Percentiles rank a stretch among this genome's conserved stretches.
phyloP scores from a whole-genome alignment of 352 stramenopile genomes.

The Pythium pectinolyticum region DNA sequence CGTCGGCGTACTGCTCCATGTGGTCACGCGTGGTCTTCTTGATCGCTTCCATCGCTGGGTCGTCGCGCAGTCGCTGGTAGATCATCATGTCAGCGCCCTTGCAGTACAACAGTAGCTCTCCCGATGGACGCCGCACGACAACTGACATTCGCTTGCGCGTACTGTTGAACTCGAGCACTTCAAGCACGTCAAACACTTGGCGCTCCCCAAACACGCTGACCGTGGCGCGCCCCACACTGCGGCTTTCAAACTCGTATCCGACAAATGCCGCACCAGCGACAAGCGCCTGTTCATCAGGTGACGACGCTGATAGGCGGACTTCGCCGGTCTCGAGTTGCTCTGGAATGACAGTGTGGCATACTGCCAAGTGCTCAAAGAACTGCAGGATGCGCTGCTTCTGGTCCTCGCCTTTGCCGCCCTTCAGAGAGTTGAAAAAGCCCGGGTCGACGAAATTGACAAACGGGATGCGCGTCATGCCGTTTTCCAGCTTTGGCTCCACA shows the following conservation, averaged over 20 bases:
- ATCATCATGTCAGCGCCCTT: conserved; percentile 96
- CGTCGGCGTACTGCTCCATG: conserved; percentile 82
- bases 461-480: conserved; percentile 51
- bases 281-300: conserved; percentile 83
- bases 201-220: conserved; percentile 53
- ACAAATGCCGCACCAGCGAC: conserved; percentile 70
- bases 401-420: conserved; percentile 41
- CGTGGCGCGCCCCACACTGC: conserved; percentile 48
- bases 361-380: conserved; percentile 86
- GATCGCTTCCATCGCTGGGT: conserved; percentile 46
- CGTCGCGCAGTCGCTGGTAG: conserved; percentile 70
- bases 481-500: conserved; percentile 58
- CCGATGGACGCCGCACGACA: conserved; percentile 53
- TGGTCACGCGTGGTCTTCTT: conserved; percentile 69
- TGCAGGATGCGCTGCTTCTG: conserved; percentile 57
- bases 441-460: conserved; percentile 83
- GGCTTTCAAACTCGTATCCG: conserved; percentile 70
- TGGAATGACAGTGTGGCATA: conserved; percentile 83
- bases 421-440: conserved; percentile 60
- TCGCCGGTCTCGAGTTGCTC: conserved; percentile 67
- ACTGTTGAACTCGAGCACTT: conserved; percentile 80
- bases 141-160: conserved; percentile 80
- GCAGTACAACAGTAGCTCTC: conserved; percentile 63
- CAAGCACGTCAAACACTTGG: conserved; percentile 60
- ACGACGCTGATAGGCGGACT: conserved; percentile 71